Percentiles rank a stretch among this genome's conserved stretches.
Conservation (phyloP, 768 basidiomycete genomes). For the Boletus eberwhitei region DNA sequence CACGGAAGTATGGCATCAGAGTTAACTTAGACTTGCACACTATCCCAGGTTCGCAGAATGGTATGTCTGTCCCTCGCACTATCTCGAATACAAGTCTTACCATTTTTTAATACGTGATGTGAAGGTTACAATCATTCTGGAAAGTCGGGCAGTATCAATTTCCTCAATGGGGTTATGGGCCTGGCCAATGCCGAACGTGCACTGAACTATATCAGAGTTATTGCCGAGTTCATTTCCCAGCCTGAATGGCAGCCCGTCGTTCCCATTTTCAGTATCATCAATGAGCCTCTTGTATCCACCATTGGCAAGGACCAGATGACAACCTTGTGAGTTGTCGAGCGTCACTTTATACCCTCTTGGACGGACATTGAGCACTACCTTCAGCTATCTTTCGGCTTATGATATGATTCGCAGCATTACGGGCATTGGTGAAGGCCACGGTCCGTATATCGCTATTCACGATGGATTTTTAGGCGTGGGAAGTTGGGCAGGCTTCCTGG, state of each 20-base stretch:
- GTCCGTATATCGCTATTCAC: slow-evolving; percentile 57
- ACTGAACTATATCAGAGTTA: slow-evolving; percentile 68
- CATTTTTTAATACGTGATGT: slow-evolving; percentile 2
- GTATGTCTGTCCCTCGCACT: slow-evolving; percentile 26
- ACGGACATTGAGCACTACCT: not conserved
- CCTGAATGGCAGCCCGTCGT: slow-evolving; percentile 65
- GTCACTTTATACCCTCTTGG: not conserved
- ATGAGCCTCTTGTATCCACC: slow-evolving; percentile 51
- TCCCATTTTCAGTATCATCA: slow-evolving; percentile 59
- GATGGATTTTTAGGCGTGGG: slow-evolving; percentile 53
- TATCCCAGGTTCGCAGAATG: slow-evolving; percentile 78
- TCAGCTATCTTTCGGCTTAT: slow-evolving; percentile 56
- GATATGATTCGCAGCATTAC: slow-evolving; percentile 69
- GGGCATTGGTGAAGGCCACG: slow-evolving; percentile 64
- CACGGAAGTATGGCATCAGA: slow-evolving; percentile 85
- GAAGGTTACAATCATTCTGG: slow-evolving; percentile 58
- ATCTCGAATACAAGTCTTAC: not conserved
- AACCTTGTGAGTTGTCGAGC: slow-evolving; percentile 51
- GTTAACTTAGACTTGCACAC: slow-evolving; percentile 79
- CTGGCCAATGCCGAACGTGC: slow-evolving; percentile 81
- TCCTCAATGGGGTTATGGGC: slow-evolving; percentile 74
- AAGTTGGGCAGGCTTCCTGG: slow-evolving; percentile 48
- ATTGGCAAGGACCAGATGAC: slow-evolving; percentile 55
- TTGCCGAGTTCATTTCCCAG: slow-evolving; percentile 80
- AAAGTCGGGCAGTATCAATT: slow-evolving; percentile 60